Conservation (phyloP, 345 rosid genomes). For the Kandelia obovata region DNA sequence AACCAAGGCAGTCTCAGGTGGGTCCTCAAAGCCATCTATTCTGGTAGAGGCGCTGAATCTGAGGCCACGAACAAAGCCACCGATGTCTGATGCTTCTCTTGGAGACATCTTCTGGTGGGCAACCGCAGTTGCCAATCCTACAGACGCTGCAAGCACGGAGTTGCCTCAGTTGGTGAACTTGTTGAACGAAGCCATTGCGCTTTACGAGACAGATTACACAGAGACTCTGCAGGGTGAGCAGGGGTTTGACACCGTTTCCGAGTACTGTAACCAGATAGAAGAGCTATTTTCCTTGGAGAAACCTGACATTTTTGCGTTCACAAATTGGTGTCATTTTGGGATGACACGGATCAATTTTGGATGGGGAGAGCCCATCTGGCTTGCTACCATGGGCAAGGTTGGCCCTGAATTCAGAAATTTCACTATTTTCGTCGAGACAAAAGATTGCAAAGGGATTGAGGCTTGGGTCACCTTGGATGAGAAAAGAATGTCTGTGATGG, state of each 20-base stretch:
- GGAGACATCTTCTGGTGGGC: slow-evolving; percentile 13
- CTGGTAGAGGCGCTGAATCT: slow-evolving; percentile 26
- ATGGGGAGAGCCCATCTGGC: slow-evolving; percentile 18
- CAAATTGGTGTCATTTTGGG: slow-evolving; percentile 20
- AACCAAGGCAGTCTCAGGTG: background rate
- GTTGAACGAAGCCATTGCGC: slow-evolving; percentile 11
- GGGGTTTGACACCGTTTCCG: slow-evolving; percentile 16
- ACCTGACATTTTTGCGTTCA: slow-evolving; percentile 20
- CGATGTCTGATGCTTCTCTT: slow-evolving; percentile 4
- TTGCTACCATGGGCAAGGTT: background rate
- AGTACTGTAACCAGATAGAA: slow-evolving; percentile 4
- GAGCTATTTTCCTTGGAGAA: slow-evolving; percentile 5
- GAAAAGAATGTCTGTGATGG: slow-evolving; percentile 6
- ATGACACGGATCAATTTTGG: slow-evolving; percentile 19
- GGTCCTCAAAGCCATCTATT: slow-evolving; percentile 6
- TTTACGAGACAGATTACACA: slow-evolving; percentile 14
- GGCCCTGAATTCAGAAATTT: slow-evolving; percentile 13
- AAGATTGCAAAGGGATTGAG: slow-evolving; percentile 15
- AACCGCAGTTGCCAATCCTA: background rate
- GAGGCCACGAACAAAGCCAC: slow-evolving; percentile 18
- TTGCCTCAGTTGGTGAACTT: background rate
- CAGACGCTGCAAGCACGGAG: background rate
- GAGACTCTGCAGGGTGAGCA: slow-evolving; percentile 14
- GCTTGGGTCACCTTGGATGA: slow-evolving; percentile 24
- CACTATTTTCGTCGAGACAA: slow-evolving; percentile 12